A percentile compares a stretch with the other conserved stretches of the same genome.
Conservation (phyloP, 148 eudicot genomes). For the Fagopyrum esculentum region DNA sequence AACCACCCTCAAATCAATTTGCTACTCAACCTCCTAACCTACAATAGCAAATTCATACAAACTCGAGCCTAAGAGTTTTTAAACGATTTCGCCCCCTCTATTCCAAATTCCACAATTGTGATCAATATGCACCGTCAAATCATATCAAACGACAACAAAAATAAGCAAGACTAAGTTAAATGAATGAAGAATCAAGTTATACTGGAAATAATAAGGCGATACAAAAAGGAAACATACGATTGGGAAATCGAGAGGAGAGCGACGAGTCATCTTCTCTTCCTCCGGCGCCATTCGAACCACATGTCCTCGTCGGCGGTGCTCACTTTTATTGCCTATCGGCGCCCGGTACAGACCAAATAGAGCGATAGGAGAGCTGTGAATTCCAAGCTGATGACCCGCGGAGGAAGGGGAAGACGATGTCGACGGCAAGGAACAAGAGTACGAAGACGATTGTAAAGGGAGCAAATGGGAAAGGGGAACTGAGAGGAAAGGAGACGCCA, state of each 20-base stretch:
- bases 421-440: background rate
- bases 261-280: slow-evolving; percentile 79
- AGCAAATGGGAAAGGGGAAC: background rate
- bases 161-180: background rate
- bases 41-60: background rate
- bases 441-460: background rate
- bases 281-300: slow-evolving; percentile 83
- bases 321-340: background rate
- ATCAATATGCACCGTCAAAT: background rate
- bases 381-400: background rate
- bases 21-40: background rate
- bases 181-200: background rate
- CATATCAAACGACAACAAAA: background rate
- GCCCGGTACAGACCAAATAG: background rate
- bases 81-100: background rate
- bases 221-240: slow-evolving; percentile 34
- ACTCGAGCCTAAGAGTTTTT: background rate
- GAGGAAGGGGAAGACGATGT: background rate
- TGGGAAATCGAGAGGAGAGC: slow-evolving; percentile 89
- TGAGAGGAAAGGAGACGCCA: slow-evolving; percentile 20
- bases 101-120: background rate
- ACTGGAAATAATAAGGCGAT: background rate
- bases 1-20: background rate
- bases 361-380: background rate
- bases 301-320: slow-evolving; percentile 18